phyloP scores from a whole-genome alignment of 2,329 filamentous ascomycete species.

The Pseudogymnoascus sp. region DNA sequence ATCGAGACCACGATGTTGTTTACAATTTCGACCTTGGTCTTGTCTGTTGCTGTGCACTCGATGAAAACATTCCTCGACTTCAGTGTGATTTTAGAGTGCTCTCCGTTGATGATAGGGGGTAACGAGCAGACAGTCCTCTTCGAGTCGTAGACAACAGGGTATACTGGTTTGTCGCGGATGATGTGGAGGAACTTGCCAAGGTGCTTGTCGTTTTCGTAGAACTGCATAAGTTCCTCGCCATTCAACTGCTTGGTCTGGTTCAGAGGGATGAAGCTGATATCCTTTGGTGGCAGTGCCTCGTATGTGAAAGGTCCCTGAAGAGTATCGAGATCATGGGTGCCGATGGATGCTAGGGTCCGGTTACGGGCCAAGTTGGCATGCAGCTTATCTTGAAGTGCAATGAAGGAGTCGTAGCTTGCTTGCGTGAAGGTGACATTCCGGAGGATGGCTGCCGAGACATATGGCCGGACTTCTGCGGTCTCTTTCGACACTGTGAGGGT shows the following conservation, averaged over 20 bases:
- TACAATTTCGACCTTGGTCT: slow-evolving; percentile 93
- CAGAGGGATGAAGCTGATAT: slow-evolving; percentile 83
- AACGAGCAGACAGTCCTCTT: slow-evolving; percentile 83
- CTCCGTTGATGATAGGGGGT: slow-evolving; percentile 94
- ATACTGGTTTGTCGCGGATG: slow-evolving; percentile 85
- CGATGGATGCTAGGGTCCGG: slow-evolving; percentile 89
- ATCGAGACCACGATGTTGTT: slow-evolving; percentile 93
- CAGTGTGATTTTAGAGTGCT: slow-evolving; percentile 92
- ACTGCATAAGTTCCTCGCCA: slow-evolving; percentile 80
- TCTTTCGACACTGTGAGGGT: slow-evolving; percentile 70
- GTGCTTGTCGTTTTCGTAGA: slow-evolving; percentile 93
- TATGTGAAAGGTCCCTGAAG: slow-evolving; percentile 94
- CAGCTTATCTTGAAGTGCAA: slow-evolving; percentile 92
- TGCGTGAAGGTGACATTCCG: slow-evolving; percentile 87
- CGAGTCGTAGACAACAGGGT: slow-evolving; percentile 90
- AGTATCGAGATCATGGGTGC: slow-evolving; percentile 92
- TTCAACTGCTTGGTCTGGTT: slow-evolving; percentile 89
- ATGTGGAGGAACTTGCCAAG: slow-evolving; percentile 87
- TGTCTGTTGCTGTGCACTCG: slow-evolving; percentile 91
- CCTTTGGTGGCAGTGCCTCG: slow-evolving; percentile 81
- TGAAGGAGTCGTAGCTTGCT: slow-evolving; percentile 93
- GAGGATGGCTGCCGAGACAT: slow-evolving; percentile 81
- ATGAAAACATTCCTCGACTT: slow-evolving; percentile 92
- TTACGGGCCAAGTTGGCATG: slow-evolving; percentile 93
- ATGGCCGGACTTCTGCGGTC: slow-evolving; percentile 72